Base-by-base conservation (phyloP, 202 grass and related monocot genomes). In the Carex sylvatica region DNA sequence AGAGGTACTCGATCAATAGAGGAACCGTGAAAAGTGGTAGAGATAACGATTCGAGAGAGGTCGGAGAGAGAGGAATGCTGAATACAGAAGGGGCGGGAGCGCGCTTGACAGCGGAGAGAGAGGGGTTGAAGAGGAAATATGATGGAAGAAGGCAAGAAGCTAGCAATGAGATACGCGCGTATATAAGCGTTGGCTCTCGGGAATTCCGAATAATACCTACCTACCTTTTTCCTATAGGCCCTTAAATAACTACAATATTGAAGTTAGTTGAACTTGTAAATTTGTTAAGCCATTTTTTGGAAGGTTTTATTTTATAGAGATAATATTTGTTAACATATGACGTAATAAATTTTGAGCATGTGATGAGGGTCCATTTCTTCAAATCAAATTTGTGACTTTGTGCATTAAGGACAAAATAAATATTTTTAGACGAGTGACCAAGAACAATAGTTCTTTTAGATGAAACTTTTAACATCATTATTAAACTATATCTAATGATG, bases 101-200 rank as follows among this genome's bases (percentile, higher is more conserved):
- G 15, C 22, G 61, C 15, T 51, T 61, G 36, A 35, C 35, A 23
- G 65, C 38, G 10, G 7, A 64, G 55, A 28, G 56, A 74, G 84
- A 90, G 16, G 35, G 58, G 1, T 19, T 61, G 5, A 56, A 56
- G 26, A 15, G 10, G 54, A 58, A 72, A 71, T 68, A 12, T 26
- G 24, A 46, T 14, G 70, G 30, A 55, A 72, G 30, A 61, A 22
- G 44, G 6, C 12, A 42, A 65, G 30, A 61, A 16, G 44, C 9
- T 16, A 69, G 75, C 61, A 44, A 89, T 88, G 38, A 55, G 84
- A 78, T 65, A 80, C 70, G 19, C 51, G 46, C 65, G 56, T 85
- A 76, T 85, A 83, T 82, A n/a, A 70, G 70, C 83, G 52, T 78
- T 80, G 70, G 46, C 46, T 49, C 80, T 83, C 83, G 54, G 81